Conservation (phyloP, 805 yeast species). For the Starmerella bombicola region DNA sequence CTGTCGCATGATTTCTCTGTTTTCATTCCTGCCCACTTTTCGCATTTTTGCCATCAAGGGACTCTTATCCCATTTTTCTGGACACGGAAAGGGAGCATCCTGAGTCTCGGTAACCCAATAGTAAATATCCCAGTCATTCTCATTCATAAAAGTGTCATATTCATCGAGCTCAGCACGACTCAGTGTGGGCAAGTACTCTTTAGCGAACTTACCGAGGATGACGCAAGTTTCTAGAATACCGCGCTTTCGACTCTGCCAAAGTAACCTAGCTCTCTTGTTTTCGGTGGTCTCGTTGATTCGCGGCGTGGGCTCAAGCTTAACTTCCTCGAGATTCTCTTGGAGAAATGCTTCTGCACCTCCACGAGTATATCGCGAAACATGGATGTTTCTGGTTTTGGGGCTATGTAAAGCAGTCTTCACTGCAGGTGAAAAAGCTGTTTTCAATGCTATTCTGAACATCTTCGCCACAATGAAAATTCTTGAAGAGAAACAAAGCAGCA, state of each 20-base stretch:
- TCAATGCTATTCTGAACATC: constrained; percentile 1
- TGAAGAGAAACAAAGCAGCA: no score
- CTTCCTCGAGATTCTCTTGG: constrained; percentile 13
- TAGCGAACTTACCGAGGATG: constrained; percentile 72
- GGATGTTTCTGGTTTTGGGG: neutral
- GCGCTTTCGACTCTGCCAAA: constrained; percentile 86
- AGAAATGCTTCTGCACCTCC: constrained; percentile 12
- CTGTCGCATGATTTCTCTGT: constrained; percentile 70
- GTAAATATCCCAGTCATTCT: constrained; percentile 97
- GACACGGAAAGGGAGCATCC: constrained; percentile 68
- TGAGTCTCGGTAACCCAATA: constrained; percentile 88
- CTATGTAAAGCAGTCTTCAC: no score
- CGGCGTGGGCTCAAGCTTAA: constrained; percentile 67
- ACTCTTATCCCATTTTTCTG: constrained; percentile 70
- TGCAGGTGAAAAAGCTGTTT: neutral
- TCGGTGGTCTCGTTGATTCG: constrained; percentile 63
- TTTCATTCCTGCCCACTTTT: constrained; percentile 59
- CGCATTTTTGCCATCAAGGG: constrained; percentile 53
- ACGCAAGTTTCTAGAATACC: constrained; percentile 92
- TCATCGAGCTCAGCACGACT: constrained; percentile 60
- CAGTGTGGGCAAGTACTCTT: constrained; percentile 50
- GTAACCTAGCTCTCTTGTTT: constrained; percentile 69
- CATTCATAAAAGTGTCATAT: constrained; percentile 71
- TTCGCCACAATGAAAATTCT: no score
- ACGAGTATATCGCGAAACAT: neutral